Conservation (phyloP, 2,329 filamentous ascomycete genomes). For the Hirsutella thompsonii region DNA sequence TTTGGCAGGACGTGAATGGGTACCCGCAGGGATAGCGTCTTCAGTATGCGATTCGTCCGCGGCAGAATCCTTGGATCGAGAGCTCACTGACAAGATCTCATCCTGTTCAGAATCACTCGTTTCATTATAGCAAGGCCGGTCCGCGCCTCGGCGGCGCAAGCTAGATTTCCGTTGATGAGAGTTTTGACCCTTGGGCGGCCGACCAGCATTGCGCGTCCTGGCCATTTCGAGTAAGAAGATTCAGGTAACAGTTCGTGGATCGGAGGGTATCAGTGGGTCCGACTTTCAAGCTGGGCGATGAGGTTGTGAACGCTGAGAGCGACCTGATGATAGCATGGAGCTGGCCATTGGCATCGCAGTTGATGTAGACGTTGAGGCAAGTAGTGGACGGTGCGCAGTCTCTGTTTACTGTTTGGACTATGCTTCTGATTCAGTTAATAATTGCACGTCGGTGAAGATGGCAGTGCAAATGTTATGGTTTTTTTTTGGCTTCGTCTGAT, state of each 20-base stretch:
- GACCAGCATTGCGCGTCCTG: slow-evolving; percentile 13
- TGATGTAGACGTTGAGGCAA: too few relatives aligned
- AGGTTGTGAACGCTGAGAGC: too few relatives aligned
- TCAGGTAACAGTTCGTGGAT: background rate
- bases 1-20: background rate
- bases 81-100: background rate
- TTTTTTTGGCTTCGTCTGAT: background rate
- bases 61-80: background rate
- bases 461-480: background rate
- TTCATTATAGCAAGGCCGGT: slow-evolving; percentile 4
- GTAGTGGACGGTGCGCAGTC: too few relatives aligned
- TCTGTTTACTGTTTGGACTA: too few relatives aligned
- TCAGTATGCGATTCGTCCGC: too few relatives aligned
- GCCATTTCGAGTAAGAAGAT: slow-evolving; percentile 10
- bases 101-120: background rate
- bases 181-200: slow-evolving; percentile 3
- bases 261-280: too few relatives aligned
- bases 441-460: too few relatives aligned
- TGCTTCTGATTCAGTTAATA: too few relatives aligned
- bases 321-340: too few relatives aligned
- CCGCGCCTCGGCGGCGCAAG: slow-evolving; percentile 2
- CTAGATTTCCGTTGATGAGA: slow-evolving; percentile 10
- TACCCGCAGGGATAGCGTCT: background rate
- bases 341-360: too few relatives aligned
- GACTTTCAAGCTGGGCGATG: too few relatives aligned